These are phyloP conservation scores for Trichoderma pleuroti DNA, from an alignment of 2,329 filamentous ascomycete species.

Conservation along the genomic window DNA sequence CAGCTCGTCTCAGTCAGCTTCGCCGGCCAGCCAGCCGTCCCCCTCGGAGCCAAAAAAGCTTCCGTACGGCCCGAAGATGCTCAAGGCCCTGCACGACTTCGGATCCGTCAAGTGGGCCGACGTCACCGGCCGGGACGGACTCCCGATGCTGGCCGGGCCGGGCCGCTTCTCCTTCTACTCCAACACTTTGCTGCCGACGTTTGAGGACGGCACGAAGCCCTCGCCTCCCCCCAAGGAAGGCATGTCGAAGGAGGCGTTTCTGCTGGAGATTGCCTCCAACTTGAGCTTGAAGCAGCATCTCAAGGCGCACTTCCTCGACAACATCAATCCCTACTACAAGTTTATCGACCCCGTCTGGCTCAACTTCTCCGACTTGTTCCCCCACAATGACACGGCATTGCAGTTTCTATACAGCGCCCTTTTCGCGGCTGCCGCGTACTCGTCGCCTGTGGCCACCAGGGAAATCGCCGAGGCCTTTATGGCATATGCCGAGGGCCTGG, in stretches of 20 bases:
- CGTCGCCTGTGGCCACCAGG: constrained; percentile 1
- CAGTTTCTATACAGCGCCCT: constrained; percentile 14
- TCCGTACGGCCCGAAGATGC: constrained; percentile 6
- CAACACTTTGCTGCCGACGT: constrained; percentile 8
- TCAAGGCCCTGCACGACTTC: constrained; percentile 7
- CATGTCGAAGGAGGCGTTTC: not conserved
- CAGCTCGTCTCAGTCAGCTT: not conserved
- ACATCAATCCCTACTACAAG: constrained; percentile 8
- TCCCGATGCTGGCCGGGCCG: constrained; percentile 4
- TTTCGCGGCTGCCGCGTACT: constrained; percentile 11
- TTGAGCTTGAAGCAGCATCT: constrained; percentile 14
- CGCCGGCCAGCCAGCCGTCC: not conserved
- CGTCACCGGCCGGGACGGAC: not conserved
- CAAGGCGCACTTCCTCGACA: constrained; percentile 12
- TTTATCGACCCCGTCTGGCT: constrained; percentile 18
- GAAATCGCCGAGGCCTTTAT: constrained; percentile 11
- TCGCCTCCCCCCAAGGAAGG: not conserved
- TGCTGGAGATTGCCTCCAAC: constrained; percentile 7
- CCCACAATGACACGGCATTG: constrained; percentile 13
- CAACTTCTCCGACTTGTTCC: constrained; percentile 15
- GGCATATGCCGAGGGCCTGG: constrained; percentile 11
- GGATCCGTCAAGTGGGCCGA: constrained; percentile 9
- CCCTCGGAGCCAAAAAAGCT: not conserved
- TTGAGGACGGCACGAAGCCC: constrained; percentile 1
- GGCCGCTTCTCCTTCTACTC: constrained; percentile 3